Percentiles rank a stretch among this genome's conserved stretches.
These are phyloP conservation scores for Psilocybe sp. DNA, from an alignment of 768 basidiomycete genomes.

Conservation along the genomic window DNA sequence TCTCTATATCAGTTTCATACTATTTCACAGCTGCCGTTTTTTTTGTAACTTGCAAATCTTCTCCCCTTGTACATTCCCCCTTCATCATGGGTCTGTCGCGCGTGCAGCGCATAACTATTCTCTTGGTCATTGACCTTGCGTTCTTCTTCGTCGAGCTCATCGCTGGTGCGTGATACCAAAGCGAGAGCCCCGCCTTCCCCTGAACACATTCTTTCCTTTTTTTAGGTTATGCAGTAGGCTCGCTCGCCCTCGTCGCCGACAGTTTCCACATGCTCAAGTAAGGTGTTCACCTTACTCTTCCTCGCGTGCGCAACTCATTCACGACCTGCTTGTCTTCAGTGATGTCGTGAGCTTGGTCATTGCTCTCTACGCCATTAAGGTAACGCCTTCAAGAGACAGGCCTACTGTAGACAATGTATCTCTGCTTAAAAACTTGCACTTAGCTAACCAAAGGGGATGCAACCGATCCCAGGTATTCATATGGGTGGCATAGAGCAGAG, in stretches of 20 bases:
- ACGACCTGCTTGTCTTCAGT: slow-evolving; percentile 45
- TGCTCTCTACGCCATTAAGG: slow-evolving; percentile 78
- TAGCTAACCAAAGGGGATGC: slow-evolving; percentile 62
- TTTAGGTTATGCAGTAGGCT: slow-evolving; percentile 89
- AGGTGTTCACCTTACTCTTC: slow-evolving; percentile 22
- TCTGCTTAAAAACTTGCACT: slow-evolving; percentile 2
- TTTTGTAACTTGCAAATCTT: not conserved
- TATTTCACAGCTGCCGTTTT: too few relatives aligned
- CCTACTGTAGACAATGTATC: not conserved
- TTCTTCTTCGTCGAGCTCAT: slow-evolving; percentile 89
- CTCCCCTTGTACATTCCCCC: slow-evolving; percentile 1
- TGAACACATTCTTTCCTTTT: slow-evolving; percentile 6
- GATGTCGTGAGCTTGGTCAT: slow-evolving; percentile 96
- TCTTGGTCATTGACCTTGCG: slow-evolving; percentile 79
- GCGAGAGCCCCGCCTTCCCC: not conserved
- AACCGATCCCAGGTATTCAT: slow-evolving; percentile 79
- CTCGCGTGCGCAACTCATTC: slow-evolving; percentile 2
- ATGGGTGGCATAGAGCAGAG: slow-evolving; percentile 98
- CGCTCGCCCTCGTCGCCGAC: slow-evolving; percentile 92
- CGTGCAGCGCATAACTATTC: slow-evolving; percentile 67
- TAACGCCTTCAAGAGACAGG: slow-evolving; percentile 6
- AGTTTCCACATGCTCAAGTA: slow-evolving; percentile 99
- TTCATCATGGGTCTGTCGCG: slow-evolving; percentile 52
- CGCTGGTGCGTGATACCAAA: slow-evolving; percentile 51
- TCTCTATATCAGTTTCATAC: too few relatives aligned